A percentile compares a stretch with the other conserved stretches of the same genome.
These are phyloP conservation scores for Tylopilus sp. DNA, from an alignment of 1,284 basidiomycete species.

Conservation along the genomic window DNA sequence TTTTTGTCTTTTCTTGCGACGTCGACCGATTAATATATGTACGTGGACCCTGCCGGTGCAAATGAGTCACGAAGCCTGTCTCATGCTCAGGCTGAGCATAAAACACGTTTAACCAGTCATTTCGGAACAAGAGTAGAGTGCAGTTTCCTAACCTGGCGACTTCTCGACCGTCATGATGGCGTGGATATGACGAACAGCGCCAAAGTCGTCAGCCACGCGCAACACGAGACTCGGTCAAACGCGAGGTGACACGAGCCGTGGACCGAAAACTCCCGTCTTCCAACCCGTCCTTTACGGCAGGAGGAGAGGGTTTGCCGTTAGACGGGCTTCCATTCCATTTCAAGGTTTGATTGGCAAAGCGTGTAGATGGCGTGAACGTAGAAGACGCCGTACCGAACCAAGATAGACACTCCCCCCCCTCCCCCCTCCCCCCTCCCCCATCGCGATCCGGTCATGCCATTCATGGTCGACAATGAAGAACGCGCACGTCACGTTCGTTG, in stretches of 20 bases:
- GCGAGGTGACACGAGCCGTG: too few relatives aligned
- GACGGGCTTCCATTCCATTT: constrained; percentile 26
- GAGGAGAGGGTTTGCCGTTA: constrained; percentile 14
- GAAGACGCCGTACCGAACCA: constrained; percentile 3
- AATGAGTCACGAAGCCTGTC: constrained; percentile 1
- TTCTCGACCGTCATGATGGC: constrained; percentile 1
- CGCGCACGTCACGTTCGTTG: background rate
- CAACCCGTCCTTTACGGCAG: too few relatives aligned
- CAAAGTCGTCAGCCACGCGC: too few relatives aligned
- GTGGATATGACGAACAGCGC: constrained; percentile 13
- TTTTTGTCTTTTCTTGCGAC: constrained; percentile 5
- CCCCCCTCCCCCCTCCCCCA: too few relatives aligned
- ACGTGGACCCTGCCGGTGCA: constrained; percentile 4
- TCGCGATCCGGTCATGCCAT: constrained; percentile 2
- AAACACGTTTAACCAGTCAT: constrained; percentile 7
- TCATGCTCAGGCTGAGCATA: constrained; percentile 1
- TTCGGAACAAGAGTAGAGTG: constrained; percentile 2
- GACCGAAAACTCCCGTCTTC: too few relatives aligned
- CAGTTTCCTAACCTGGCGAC: background rate
- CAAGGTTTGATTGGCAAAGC: constrained; percentile 28
- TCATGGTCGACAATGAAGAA: too few relatives aligned
- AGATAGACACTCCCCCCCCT: too few relatives aligned
- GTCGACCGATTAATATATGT: background rate
- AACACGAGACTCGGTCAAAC: too few relatives aligned
- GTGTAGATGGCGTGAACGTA: constrained; percentile 23